A percentile compares a stretch with the other conserved stretches of the same genome.
phyloP scores from a whole-genome alignment of 331 rosid genomes.

The Prunus yedoensis region DNA sequence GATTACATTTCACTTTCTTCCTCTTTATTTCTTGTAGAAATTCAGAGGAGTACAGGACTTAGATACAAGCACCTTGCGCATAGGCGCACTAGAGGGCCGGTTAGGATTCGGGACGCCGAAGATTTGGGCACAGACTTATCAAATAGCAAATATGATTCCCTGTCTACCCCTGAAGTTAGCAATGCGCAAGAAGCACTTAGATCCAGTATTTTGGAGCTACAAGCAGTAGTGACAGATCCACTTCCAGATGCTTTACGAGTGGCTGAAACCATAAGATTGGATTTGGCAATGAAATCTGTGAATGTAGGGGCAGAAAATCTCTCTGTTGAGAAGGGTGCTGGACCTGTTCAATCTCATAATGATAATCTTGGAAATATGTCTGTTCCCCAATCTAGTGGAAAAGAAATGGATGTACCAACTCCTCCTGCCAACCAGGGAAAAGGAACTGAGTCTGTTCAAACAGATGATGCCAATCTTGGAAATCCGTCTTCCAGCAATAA shows the following conservation, averaged over 20 bases:
- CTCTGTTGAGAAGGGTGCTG: slow-evolving; percentile 26
- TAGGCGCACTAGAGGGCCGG: slow-evolving; percentile 46
- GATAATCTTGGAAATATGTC: slow-evolving; percentile 29
- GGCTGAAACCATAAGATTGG: slow-evolving; percentile 46
- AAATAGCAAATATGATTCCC: slow-evolving; percentile 15
- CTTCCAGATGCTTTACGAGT: slow-evolving; percentile 61
- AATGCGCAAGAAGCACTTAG: slow-evolving; percentile 59
- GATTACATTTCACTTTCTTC: neutral
- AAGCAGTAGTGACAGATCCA: slow-evolving; percentile 65
- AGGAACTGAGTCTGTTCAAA: too few species aligned
- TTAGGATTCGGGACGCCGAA: slow-evolving; percentile 44
- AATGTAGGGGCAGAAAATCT: slow-evolving; percentile 26
- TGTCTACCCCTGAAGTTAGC: slow-evolving; percentile 43
- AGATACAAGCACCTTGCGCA: slow-evolving; percentile 42
- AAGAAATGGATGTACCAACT: too few species aligned
- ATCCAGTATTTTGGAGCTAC: slow-evolving; percentile 62
- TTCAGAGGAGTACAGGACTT: slow-evolving; percentile 23
- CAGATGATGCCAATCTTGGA: too few species aligned
- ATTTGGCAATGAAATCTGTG: slow-evolving; percentile 38
- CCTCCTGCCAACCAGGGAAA: too few species aligned
- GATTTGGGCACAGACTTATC: slow-evolving; percentile 24
- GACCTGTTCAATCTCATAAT: slow-evolving; percentile 36
- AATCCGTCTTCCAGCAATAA: too few species aligned
- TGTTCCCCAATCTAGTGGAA: slow-evolving; percentile 30
- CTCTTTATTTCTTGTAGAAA: slow-evolving; percentile 18